phyloP scores from a whole-genome alignment of 345 rosid genomes.

The Rhodamnia rubescens region DNA sequence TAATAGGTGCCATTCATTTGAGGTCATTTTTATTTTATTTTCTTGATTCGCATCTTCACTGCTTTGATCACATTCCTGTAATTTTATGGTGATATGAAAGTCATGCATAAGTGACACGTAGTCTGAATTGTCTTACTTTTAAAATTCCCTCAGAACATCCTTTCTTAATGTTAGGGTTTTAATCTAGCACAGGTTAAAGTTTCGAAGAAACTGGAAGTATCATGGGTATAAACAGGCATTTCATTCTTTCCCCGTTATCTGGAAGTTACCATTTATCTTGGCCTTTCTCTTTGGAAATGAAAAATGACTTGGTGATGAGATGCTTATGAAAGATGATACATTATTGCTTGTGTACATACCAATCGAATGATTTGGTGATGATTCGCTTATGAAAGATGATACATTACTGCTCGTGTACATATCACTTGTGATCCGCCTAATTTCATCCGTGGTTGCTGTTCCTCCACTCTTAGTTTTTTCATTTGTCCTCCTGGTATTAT shows the following conservation, averaged over 20 bases:
- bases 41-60: neutral
- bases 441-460: neutral
- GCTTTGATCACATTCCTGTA: neutral
- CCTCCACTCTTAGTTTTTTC: neutral
- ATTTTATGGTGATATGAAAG: neutral
- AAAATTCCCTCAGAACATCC: neutral
- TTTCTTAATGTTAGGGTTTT: neutral
- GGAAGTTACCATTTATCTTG: neutral
- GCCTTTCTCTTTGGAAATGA: neutral
- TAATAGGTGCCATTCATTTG: neutral
- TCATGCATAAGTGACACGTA: neutral
- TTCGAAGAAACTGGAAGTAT: neutral
- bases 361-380: neutral
- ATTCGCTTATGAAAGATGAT: neutral
- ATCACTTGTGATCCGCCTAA: neutral
- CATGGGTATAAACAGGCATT: neutral
- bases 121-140: neutral
- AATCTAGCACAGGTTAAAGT: neutral
- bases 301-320: neutral
- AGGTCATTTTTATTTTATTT: neutral
- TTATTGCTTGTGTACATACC: neutral
- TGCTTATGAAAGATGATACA: neutral
- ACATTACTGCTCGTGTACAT: neutral
- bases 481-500: neutral
- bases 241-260: neutral